A percentile compares a stretch with the other conserved stretches of the same genome.
Conservation (phyloP, 148 eudicot species). For the Cornus florida region DNA sequence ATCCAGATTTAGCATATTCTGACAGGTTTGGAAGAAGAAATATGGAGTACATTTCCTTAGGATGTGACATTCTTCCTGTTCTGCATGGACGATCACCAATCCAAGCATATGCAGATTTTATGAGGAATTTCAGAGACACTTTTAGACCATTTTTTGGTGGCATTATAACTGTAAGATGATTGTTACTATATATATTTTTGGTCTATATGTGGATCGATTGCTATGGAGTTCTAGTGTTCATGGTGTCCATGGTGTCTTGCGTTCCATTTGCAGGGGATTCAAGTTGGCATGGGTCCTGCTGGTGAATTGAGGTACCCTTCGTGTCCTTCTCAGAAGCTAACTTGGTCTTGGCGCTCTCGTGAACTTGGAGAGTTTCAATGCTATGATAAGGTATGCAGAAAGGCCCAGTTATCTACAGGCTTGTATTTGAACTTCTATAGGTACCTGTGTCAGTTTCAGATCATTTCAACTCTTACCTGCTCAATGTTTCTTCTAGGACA, state of each 20-base stretch:
- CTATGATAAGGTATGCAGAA: constrained; percentile 42
- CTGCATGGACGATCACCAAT: constrained; percentile 45
- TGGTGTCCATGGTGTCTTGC: neutral
- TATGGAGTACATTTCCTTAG: constrained; percentile 46
- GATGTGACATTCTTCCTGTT: constrained; percentile 53
- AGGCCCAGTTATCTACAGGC: neutral
- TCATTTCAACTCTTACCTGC: neutral
- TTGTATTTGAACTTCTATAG: neutral
- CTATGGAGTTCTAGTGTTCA: constrained; percentile 14
- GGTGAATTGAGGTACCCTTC: constrained; percentile 60
- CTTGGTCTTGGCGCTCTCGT: constrained; percentile 34
- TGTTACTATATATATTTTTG: neutral
- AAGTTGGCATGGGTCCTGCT: constrained; percentile 59
- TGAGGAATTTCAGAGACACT: constrained; percentile 55
- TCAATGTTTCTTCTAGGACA: constrained; percentile 4
- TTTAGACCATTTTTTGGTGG: constrained; percentile 43
- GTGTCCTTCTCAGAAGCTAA: constrained; percentile 34
- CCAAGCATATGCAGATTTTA: constrained; percentile 47
- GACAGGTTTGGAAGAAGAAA: constrained; percentile 52
- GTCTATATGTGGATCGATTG: constrained; percentile 4
- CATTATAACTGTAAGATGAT: constrained; percentile 46
- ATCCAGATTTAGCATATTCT: constrained; percentile 43
- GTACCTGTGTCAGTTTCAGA: neutral
- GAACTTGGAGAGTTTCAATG: constrained; percentile 58
- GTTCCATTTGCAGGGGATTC: constrained; percentile 39